phyloP scores from a whole-genome alignment of 768 basidiomycete genomes.

The Psilocybe cyanescens region DNA sequence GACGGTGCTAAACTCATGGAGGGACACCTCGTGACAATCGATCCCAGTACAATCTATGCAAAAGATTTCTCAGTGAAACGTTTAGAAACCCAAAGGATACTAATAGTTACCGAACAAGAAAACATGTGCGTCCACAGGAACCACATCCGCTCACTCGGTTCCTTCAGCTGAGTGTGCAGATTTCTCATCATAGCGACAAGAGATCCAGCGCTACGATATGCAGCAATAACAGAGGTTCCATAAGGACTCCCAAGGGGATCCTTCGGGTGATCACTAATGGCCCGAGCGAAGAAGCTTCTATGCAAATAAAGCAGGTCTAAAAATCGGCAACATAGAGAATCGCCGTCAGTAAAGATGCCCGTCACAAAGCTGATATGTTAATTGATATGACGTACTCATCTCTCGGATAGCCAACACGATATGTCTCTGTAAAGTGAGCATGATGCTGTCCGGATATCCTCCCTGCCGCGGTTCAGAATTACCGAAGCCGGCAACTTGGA shows the following conservation, averaged over 20 bases:
- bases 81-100: neutral
- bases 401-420: constrained; percentile 71
- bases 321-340: constrained; percentile 14
- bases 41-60: constrained; percentile 67
- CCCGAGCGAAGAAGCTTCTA: constrained; percentile 74
- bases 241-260: constrained; percentile 76
- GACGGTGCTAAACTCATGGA: constrained; percentile 81
- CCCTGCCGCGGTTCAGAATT: constrained; percentile 50
- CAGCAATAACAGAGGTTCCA: constrained; percentile 74
- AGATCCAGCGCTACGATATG: constrained; percentile 74
- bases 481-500: constrained; percentile 73
- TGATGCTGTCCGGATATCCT: constrained; percentile 50
- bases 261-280: constrained; percentile 73
- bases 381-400: constrained; percentile 54
- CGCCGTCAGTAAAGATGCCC: constrained; percentile 8
- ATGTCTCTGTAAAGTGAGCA: constrained; percentile 65
- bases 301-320: constrained; percentile 73
- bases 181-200: constrained; percentile 74
- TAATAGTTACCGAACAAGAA: constrained; percentile 61
- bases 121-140: constrained; percentile 66
- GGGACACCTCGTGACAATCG: constrained; percentile 77
- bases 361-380: constrained; percentile 1
- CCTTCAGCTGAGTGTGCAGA: constrained; percentile 65
- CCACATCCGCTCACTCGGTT: constrained; percentile 69
- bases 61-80: neutral